These are phyloP conservation scores for Carex arenaria DNA, from an alignment of 202 grass and related monocot genomes.

Conservation along the genomic window DNA sequence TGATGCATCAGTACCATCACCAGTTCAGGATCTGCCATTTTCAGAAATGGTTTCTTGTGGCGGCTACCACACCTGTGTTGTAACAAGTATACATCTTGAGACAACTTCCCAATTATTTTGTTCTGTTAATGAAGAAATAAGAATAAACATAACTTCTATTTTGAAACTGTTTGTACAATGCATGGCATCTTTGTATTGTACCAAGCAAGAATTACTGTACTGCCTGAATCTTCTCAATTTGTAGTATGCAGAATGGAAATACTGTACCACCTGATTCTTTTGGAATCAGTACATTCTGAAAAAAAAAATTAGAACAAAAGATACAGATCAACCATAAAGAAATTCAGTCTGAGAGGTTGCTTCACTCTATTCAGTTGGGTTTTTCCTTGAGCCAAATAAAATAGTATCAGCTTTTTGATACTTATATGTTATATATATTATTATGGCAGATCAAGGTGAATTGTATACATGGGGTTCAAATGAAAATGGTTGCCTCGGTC, in stretches of 20 bases:
- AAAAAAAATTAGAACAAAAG: not conserved
- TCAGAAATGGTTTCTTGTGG: constrained; percentile 83
- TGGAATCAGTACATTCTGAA: not conserved
- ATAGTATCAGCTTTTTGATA: not conserved
- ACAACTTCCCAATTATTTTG: not conserved
- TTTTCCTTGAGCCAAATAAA: not conserved
- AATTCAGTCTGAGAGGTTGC: not conserved
- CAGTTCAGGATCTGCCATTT: constrained; percentile 65
- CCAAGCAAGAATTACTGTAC: not conserved
- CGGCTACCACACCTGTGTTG: constrained; percentile 84
- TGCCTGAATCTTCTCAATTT: not conserved
- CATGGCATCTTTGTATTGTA: not conserved
- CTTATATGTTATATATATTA: not conserved
- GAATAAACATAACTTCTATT: not conserved
- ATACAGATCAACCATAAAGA: not conserved
- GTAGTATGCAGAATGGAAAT: not conserved
- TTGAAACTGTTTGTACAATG: not conserved
- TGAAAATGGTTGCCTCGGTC: constrained; percentile 97
- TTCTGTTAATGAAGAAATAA: not conserved
- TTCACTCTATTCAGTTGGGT: not conserved
- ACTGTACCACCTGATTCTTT: not conserved
- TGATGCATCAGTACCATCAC: constrained; percentile 54
- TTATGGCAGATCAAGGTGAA: constrained; percentile 46
- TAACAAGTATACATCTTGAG: constrained; percentile 53
- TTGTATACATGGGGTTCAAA: constrained; percentile 93